Base-by-base conservation (phyloP, 2,329 filamentous ascomycete genomes). In the Sporothrix inflata region DNA sequence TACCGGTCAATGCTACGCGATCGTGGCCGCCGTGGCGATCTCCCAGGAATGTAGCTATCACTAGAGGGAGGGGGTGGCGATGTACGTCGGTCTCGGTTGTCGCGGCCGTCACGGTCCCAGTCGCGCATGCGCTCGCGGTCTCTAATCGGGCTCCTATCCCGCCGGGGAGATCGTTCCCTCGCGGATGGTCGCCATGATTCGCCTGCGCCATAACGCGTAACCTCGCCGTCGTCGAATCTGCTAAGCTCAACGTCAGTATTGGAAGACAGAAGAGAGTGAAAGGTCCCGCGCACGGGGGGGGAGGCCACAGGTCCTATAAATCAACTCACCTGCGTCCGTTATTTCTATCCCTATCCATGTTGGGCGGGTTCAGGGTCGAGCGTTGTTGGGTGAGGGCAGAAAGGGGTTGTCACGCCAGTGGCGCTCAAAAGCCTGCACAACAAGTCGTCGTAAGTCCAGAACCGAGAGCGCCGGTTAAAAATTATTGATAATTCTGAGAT, bases 171-270 rank as follows among this genome's bases (percentile, higher is more conserved):
- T 71, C 77, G 75, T 57, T 79, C 74, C 8, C 74, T 67, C 1
- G 71, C 71, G 1, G 71, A 71, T 12, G 87, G 87, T 73, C 87
- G 82, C 83, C 88, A 89, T 49, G 87, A 89, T 79, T 89, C 87
- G 73, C 87, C 87, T 14, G 88, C 88, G 69, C 87, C 87, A 78
- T 89, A 89, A 77, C 87, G 83, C 74, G 88, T 86, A 70, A 89
- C 88, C 80, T 89, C 87, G 60, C 87, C 87, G 75, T 89, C 87
- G 75, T 89, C 87, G 76, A 87, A 89, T 78, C 87, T 89, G 21
- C 12, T 27, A 16, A 42, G 12, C 72, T 27, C 12, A 16, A 24
- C 1, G 45, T 49, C 12, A 51, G 45, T 16, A 49, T 66, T 34
- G 16, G 12, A 16, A 1, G 8, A 8, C 42, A 2, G 24, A 27